phyloP scores from a whole-genome alignment of 1,284 basidiomycete species.

The Leccinum pallidistipes region DNA sequence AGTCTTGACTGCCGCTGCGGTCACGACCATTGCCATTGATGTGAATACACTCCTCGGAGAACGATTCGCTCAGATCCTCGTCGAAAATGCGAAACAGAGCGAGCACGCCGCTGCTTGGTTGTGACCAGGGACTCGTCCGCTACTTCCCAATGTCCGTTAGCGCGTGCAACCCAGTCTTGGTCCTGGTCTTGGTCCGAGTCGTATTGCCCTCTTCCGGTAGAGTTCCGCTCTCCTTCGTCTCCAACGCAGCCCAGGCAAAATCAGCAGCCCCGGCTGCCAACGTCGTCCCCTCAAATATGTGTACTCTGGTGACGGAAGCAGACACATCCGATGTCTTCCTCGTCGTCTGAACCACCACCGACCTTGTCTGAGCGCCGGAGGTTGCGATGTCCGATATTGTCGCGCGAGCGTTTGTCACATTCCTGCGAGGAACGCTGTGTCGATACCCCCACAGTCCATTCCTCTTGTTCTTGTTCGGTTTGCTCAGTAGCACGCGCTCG shows the following conservation, averaged over 20 bases:
- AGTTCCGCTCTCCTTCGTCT: neutral
- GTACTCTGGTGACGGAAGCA: neutral
- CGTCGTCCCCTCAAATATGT: neutral
- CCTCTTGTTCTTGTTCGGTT: neutral
- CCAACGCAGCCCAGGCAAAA: neutral
- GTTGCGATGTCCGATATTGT: neutral
- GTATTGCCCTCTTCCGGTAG: neutral
- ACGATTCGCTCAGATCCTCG: neutral
- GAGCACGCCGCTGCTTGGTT: neutral
- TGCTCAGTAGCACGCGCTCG: neutral
- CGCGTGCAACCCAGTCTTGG: neutral
- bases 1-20: neutral
- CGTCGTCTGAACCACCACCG: neutral
- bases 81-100: neutral
- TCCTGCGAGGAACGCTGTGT: neutral
- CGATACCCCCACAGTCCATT: neutral
- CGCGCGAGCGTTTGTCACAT: neutral
- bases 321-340: neutral
- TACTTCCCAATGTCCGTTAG: neutral
- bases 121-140: neutral
- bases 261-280: neutral
- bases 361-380: neutral
- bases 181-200: too few relatives aligned
- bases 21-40: neutral
- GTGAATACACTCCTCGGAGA: neutral